phyloP scores from a whole-genome alignment of 108 stramenopile species.

The Skeletonema potamos region DNA sequence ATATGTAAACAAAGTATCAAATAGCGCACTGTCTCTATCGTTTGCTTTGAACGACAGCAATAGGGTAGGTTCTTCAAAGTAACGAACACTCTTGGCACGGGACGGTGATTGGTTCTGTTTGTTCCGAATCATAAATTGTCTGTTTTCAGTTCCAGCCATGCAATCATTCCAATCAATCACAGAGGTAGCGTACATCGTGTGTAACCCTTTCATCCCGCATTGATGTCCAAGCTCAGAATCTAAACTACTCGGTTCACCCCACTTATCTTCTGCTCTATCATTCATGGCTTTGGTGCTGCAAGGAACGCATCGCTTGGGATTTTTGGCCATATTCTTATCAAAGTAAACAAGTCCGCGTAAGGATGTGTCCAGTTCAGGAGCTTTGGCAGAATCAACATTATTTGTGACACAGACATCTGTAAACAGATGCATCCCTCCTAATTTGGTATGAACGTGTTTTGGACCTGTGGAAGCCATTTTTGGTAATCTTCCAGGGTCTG shows the following conservation, averaged over 20 bases:
- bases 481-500: constrained; percentile 1
- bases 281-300: constrained; percentile 2
- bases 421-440: constrained; percentile 11
- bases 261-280: constrained; percentile 5
- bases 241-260: background rate
- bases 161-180: constrained; percentile 42
- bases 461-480: constrained; percentile 10
- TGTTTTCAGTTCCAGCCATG: background rate
- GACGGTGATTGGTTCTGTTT: constrained; percentile 18
- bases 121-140: constrained; percentile 10
- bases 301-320: constrained; percentile 31
- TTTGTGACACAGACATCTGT: constrained; percentile 35
- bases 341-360: constrained; percentile 38
- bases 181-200: constrained; percentile 38
- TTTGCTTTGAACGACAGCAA: constrained; percentile 32
- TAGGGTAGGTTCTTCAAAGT: constrained; percentile 34
- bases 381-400: constrained; percentile 21
- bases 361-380: constrained; percentile 8
- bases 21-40: constrained; percentile 22
- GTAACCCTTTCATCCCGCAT: constrained; percentile 35
- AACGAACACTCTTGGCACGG: constrained; percentile 27
- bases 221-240: constrained; percentile 14
- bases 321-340: constrained; percentile 6
- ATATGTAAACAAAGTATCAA: constrained; percentile 36
- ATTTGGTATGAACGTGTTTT: background rate